Conservation (phyloP, 2,329 filamentous ascomycete genomes). For the Colletotrichum scovillei region DNA sequence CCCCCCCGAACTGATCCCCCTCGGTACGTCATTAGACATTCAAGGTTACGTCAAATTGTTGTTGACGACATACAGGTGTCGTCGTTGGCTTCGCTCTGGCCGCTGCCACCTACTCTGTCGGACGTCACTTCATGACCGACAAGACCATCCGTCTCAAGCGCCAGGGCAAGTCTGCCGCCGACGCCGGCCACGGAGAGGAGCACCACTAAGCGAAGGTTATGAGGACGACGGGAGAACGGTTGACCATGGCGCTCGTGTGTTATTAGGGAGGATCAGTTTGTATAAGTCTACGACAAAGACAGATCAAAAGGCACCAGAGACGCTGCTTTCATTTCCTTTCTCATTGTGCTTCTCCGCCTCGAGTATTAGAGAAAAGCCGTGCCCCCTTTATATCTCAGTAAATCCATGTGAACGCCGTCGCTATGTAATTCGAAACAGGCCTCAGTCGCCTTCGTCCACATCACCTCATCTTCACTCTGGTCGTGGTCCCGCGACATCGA, state of each 20-base stretch:
- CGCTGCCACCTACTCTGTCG: constrained; percentile 85
- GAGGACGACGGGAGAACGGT: constrained; percentile 25
- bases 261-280: constrained; percentile 35
- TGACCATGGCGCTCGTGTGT: constrained; percentile 32
- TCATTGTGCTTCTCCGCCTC: constrained; percentile 18
- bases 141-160: constrained; percentile 91
- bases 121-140: constrained; percentile 86
- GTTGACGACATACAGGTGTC: constrained; percentile 66
- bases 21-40: constrained; percentile 72
- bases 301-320: constrained; percentile 34
- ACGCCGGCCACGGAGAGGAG: constrained; percentile 45
- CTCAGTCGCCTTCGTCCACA: constrained; percentile 32
- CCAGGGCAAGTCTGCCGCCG: constrained; percentile 60
- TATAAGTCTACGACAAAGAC: constrained; percentile 35
- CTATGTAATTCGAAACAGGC: constrained; percentile 50
- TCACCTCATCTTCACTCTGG: constrained; percentile 66
- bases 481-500: constrained; percentile 94
- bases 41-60: not conserved
- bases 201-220: constrained; percentile 46
- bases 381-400: constrained; percentile 34
- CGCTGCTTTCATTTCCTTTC: constrained; percentile 34
- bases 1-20: constrained; percentile 92
- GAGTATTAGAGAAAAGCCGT: constrained; percentile 13
- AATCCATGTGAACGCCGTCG: constrained; percentile 53
- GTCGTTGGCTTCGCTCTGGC: constrained; percentile 87